A percentile compares a stretch with the other conserved stretches of the same genome.
phyloP scores from a whole-genome alignment of 208 protist species.

The Trypanosoma conorhini region DNA sequence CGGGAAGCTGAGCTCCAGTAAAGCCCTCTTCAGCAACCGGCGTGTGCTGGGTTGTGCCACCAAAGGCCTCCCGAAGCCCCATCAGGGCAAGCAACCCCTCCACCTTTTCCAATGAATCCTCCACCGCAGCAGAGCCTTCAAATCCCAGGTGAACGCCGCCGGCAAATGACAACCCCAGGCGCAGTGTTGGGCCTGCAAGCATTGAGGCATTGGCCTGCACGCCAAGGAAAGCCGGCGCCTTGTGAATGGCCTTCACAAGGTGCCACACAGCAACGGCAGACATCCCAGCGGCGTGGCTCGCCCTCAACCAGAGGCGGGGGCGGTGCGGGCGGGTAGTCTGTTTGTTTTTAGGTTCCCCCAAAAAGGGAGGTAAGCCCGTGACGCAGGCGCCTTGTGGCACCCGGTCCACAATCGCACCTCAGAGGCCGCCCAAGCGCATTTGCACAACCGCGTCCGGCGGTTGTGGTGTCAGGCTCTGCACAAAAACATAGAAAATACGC shows the following conservation, averaged over 20 bases:
- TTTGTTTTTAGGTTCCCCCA: neutral
- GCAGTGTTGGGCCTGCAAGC: constrained; percentile 14
- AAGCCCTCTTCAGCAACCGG: neutral
- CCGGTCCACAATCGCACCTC: neutral
- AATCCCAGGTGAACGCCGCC: neutral
- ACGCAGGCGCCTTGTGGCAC: neutral
- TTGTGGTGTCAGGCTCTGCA: neutral
- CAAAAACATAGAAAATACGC: neutral
- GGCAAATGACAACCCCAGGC: neutral
- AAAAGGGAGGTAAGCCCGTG: neutral
- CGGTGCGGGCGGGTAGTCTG: neutral
- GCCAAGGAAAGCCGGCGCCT: neutral
- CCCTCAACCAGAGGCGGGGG: neutral
- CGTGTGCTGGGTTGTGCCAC: neutral
- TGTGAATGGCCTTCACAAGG: constrained; percentile 8
- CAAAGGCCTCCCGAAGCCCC: neutral
- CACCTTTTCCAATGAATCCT: neutral
- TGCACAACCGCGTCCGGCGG: constrained; percentile 1
- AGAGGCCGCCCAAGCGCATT: neutral
- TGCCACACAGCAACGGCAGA: neutral
- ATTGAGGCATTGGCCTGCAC: neutral
- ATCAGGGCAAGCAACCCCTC: neutral
- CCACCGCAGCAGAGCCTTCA: neutral
- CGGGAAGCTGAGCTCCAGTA: neutral
- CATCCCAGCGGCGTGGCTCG: constrained; percentile 3